Evolutionary conservation across 306 rosid genomes (phyloP), one percentile per base, ranked within the genome.

Genomic region (Glycine latifolia): DNA sequence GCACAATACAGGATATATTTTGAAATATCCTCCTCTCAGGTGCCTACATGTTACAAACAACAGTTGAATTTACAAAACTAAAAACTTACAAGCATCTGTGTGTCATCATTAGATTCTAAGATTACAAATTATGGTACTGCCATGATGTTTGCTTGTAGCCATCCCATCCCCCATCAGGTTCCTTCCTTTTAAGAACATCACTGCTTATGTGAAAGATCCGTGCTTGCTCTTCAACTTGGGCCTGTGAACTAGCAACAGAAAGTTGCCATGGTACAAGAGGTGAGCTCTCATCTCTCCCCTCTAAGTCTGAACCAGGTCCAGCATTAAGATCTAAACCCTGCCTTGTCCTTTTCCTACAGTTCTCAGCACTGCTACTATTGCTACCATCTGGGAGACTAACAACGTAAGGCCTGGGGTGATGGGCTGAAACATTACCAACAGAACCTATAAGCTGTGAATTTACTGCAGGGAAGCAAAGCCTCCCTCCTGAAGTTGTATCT

Each of bases 301-400:
- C 97, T 10, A 80, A 7, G 9, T 90, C 92, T 62, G 84, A 83
- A 77, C 92, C 90, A 74, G 97, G 97, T 48, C 97, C 97, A 3
- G 93, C 88, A 80, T 92, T 90, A 62, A 92, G 93, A 72, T 92
- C 94, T 76, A 92, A 79, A 35, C 91, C 89, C 67, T 90, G 97
- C 20, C 90, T 89, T 79, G 87, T 85, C 97, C 93, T 80, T 61
- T 81, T 90, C 75, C 87, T 82, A 81, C 84, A 79, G 78, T 67
- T 76, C 85, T 89, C 93, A 46, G 86, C 69, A 79, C 84, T 82
- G 79, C 75, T 76, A 73, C 77, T 83, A 83, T 81, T 88, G 84
- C 87, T 79, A 82, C 88, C 87, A 41, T 84, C 94, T 20, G 91
- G 79, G 54, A 86, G 86, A 56, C 88, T 82, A 63, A 85, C 85